These are phyloP conservation scores for Cutaneotrichosporon dermatis DNA, from an alignment of 1,284 basidiomycete species.

Conservation along the genomic window DNA sequence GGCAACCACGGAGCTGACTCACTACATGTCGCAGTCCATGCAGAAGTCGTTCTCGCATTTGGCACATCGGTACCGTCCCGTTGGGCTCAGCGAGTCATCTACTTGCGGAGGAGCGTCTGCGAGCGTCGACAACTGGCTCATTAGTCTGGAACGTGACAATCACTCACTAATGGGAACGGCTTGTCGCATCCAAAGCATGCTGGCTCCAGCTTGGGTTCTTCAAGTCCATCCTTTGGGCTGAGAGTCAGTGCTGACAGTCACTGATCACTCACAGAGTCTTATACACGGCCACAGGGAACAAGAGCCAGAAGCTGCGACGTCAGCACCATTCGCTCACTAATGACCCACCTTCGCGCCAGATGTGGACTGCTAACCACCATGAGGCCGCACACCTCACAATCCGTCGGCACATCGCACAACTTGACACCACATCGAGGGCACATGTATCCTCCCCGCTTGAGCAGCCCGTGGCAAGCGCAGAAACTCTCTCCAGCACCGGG, in stretches of 20 bases:
- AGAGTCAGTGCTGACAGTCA: slow-evolving; percentile 2
- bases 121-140: not conserved
- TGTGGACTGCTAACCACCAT: slow-evolving; percentile 98
- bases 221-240: slow-evolving; percentile 41
- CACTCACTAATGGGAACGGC: slow-evolving; percentile 53
- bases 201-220: slow-evolving; percentile 45
- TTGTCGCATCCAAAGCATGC: slow-evolving; percentile 69
- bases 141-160: too few species aligned
- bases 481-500: slow-evolving; percentile 75
- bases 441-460: slow-evolving; percentile 85
- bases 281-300: slow-evolving; percentile 41
- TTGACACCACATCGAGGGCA: slow-evolving; percentile 90
- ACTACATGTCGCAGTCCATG: slow-evolving; percentile 67
- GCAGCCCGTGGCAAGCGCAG: slow-evolving; percentile 88
- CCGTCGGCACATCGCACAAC: slow-evolving; percentile 96
- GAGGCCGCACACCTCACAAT: slow-evolving; percentile 93
- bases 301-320: slow-evolving; percentile 43
- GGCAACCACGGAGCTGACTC: not conserved
- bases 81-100: slow-evolving; percentile 66
- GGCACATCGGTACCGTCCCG: slow-evolving; percentile 64
- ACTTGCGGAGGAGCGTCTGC: slow-evolving; percentile 47
- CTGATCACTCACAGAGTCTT: slow-evolving; percentile 18
- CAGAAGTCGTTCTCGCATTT: slow-evolving; percentile 57
- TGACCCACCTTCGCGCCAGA: slow-evolving; percentile 75
- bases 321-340: not conserved